Evolutionary conservation across 2,329 filamentous ascomycete species (phyloP).

Genomic region (Monascus ruber): DNA sequence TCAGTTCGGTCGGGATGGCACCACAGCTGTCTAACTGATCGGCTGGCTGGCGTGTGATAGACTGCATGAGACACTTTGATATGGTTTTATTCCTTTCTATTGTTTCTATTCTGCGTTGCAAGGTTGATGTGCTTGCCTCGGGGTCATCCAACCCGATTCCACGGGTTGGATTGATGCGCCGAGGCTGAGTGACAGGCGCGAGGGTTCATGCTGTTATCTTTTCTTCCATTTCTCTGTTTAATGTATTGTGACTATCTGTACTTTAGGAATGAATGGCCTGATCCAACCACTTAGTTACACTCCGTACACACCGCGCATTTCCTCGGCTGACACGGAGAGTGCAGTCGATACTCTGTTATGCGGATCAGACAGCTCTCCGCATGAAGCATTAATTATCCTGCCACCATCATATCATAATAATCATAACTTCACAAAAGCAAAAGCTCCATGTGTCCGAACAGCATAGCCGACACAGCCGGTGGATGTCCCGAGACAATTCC

Average conservation of each 20-base stretch:
- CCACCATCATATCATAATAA: neutral
- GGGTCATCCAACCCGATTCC: too few relatives aligned
- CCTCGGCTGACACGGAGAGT: too few relatives aligned
- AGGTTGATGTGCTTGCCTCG: neutral
- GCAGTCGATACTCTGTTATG: too few relatives aligned
- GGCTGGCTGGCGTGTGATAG: neutral
- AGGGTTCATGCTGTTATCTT: too few relatives aligned
- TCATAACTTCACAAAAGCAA: neutral
- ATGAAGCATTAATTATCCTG: neutral
- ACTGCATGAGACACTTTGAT: neutral
- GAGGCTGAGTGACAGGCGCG: too few relatives aligned
- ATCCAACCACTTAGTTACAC: too few relatives aligned
- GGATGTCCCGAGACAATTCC: constrained; percentile 1
- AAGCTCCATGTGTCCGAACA: constrained; percentile 25
- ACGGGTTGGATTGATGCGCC: too few relatives aligned
- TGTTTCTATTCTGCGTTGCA: neutral
- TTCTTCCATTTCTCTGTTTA: too few relatives aligned
- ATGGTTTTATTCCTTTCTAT: constrained; percentile 1
- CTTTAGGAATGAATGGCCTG: too few relatives aligned
- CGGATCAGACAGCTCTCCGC: neutral
- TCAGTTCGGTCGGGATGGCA: too few relatives aligned
- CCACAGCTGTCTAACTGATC: neutral
- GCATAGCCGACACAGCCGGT: constrained; percentile 22
- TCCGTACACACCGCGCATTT: too few relatives aligned
- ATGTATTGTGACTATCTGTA: too few relatives aligned